phyloP scores from a whole-genome alignment of 2,329 filamentous ascomycete species.

The Rhynchosporium secalis region DNA sequence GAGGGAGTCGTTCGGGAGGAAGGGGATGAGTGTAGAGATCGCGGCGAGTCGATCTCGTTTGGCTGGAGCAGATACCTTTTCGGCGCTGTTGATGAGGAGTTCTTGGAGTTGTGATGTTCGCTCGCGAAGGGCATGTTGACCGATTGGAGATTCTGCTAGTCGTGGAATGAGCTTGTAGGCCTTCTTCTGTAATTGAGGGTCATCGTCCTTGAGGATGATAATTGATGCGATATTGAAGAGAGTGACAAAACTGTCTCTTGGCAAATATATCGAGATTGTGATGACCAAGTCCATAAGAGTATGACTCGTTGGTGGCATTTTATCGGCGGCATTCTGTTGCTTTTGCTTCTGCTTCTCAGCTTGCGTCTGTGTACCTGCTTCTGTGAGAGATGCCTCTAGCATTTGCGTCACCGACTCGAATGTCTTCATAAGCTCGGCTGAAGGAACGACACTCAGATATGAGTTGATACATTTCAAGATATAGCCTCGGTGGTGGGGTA shows the following conservation, averaged over 20 bases:
- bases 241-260: conserved; percentile 77
- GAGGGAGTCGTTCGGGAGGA: conserved; percentile 73
- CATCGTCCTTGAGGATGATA: conserved; percentile 77
- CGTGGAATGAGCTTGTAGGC: conserved; percentile 97
- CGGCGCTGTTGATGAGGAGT: conserved; percentile 75
- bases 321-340: conserved; percentile 55
- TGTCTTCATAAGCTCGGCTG: conserved; percentile 77
- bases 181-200: conserved; percentile 97
- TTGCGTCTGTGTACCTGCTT: conserved; percentile 61
- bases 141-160: conserved; percentile 76
- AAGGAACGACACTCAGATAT: conserved; percentile 84
- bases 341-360: conserved; percentile 63
- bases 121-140: conserved; percentile 72
- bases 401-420: conserved; percentile 85
- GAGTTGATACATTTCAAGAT: conserved; percentile 94
- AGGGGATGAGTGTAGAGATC: conserved; percentile 76
- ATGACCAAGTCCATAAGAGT: conserved; percentile 97
- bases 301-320: conserved; percentile 89
- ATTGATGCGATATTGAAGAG: conserved; percentile 85
- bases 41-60: conserved; percentile 83
- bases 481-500: conserved; percentile 86
- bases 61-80: conserved; percentile 84
- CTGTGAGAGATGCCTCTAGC: conserved; percentile 70
- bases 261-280: conserved; percentile 91
- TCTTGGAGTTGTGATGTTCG: conserved; percentile 77